These are phyloP conservation scores for Saccharomyces hybrid DNA, from an alignment of 1,139 yeast genomes.

Conservation along the genomic window DNA sequence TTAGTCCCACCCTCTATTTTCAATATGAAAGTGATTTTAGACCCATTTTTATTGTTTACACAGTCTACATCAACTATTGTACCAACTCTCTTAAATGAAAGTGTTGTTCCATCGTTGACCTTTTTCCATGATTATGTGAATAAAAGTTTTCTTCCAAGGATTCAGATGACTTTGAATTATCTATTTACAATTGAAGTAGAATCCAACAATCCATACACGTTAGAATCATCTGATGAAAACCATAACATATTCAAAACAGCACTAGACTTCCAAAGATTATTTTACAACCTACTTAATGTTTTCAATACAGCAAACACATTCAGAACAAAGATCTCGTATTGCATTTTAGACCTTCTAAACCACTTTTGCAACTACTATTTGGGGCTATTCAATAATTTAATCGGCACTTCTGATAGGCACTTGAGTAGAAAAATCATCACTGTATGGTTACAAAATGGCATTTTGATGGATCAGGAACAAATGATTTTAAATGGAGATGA, in stretches of 20 bases:
- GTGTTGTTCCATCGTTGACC: conserved; percentile 29
- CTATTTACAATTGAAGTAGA: conserved; percentile 36
- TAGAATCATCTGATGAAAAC: conserved; percentile 27
- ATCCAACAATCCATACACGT: conserved; percentile 29
- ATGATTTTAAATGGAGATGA: conserved; percentile 19
- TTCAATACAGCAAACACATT: conserved; percentile 56
- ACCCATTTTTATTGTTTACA: conserved; percentile 44
- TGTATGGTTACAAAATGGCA: conserved; percentile 39
- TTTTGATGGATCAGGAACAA: conserved; percentile 21
- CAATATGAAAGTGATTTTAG: conserved; percentile 65
- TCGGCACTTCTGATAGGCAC: conserved; percentile 18
- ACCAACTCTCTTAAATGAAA: conserved; percentile 26
- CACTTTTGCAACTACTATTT: conserved; percentile 30
- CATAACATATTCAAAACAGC: conserved; percentile 42
- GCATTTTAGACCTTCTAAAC: conserved; percentile 37
- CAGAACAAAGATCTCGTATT: conserved; percentile 44
- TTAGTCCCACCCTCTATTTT: conserved; percentile 70
- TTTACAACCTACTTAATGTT: conserved; percentile 44
- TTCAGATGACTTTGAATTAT: conserved; percentile 48
- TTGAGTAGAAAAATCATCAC: conserved; percentile 32
- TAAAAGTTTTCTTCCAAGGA: conserved; percentile 53
- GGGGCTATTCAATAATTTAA: conserved; percentile 24
- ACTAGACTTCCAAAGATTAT: conserved; percentile 45
- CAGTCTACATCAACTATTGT: conserved; percentile 42
- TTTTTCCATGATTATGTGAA: conserved; percentile 65